Conservation (phyloP, 2,329 filamentous ascomycete genomes). For the Colletotrichum sp. region DNA sequence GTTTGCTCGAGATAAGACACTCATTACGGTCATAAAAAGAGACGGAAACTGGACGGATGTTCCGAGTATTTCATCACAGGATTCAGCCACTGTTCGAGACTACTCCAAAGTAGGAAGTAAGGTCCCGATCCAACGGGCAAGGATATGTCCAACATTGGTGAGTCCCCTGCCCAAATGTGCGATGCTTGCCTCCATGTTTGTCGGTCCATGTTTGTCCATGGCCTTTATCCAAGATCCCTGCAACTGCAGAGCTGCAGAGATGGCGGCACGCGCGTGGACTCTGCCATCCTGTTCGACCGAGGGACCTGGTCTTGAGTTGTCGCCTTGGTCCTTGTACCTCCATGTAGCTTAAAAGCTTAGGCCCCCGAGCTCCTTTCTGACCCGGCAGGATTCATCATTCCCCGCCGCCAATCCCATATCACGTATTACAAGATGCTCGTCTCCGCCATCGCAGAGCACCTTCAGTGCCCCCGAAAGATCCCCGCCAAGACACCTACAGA, state of each 20-base stretch:
- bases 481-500: conserved; percentile 9
- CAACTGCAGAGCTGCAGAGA: neutral
- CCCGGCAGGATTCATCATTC: neutral
- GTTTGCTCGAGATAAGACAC: neutral
- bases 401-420: neutral
- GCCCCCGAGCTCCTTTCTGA: neutral
- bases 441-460: conserved; percentile 21
- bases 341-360: neutral
- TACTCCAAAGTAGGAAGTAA: neutral
- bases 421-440: conserved; percentile 11
- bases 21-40: neutral
- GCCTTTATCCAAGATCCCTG: neutral
- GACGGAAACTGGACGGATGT: neutral
- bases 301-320: neutral
- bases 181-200: neutral
- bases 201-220: neutral
- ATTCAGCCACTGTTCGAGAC: neutral
- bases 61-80: neutral
- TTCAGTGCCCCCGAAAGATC: conserved; percentile 16
- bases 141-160: neutral
- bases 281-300: neutral
- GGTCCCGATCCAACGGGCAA: neutral
- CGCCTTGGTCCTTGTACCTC: neutral
- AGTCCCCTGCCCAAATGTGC: neutral
- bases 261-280: neutral